Evolutionary conservation across 306 rosid species (phyloP), one percentile per base, ranked within the genome.

Genomic region (Fragaria iinumae): DNA sequence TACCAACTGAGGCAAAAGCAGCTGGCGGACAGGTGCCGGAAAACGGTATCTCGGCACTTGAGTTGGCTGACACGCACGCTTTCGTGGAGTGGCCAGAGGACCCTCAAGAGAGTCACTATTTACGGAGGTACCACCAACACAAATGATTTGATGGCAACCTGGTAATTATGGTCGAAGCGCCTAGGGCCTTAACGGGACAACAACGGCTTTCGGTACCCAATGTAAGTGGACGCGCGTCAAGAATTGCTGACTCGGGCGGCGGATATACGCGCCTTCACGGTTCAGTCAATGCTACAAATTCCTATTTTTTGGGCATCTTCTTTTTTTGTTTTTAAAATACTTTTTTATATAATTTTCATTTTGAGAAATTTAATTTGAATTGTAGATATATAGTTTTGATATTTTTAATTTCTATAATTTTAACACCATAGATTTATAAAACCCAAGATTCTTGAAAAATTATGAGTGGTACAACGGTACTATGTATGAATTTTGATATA

Each of bases 171-270:
- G 1, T 1, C 13, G 0, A 53, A 11, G 5, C 1, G 0, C 1
- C 13, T 39, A 12, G 44, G 59, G 18, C 49, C 69, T 76, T 43
- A 8, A 74, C 12, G 65, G 29, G 13, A 27, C 4, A 62, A 6
- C 10, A 20, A 45, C 52, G 36, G 59, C 47, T 60, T 78, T 74
- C 63, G 63, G 82, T 47, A 77, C 79, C 20, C 8, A 8, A 2
- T 5, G 5, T 32, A 45, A 36, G 29, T 55, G 8, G 72, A 65
- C 79, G 69, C 69, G 79, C 59, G 72, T 78, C 48, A 5, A 39
- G 18, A 27, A 12, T 2, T 9, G 13, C 14, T 23, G 32, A 13
- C 55, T 56, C 29, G 62, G 29, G 21, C 62, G 62, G 29, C 62
- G 29, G 14, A n/a, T n/a, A 9, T 21, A 56, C 62, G 62, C 62